These are phyloP conservation scores for Rhodotorula babjevae DNA, from an alignment of 768 basidiomycete genomes.

Conservation along the genomic window DNA sequence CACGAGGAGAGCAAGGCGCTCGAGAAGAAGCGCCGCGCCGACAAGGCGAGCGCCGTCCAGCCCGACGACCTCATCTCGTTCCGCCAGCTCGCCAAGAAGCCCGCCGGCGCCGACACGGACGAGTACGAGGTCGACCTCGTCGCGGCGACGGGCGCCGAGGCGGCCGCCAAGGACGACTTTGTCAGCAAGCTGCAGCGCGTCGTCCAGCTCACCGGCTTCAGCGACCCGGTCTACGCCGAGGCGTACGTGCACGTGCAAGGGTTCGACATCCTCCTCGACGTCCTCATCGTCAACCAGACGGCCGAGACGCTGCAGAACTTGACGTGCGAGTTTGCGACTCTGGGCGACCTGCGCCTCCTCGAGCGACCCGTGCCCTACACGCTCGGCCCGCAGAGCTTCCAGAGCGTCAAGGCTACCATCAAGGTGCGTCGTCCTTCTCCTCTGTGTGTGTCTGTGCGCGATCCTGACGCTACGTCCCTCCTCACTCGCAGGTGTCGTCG, in stretches of 20 bases:
- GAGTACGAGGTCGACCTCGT: slow-evolving; percentile 87
- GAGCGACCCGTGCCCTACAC: slow-evolving; percentile 92
- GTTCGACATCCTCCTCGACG: slow-evolving; percentile 92
- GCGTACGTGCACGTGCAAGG: slow-evolving; percentile 96
- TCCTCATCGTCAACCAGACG: slow-evolving; percentile 94
- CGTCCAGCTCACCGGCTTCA: slow-evolving; percentile 63
- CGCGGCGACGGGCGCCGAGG: slow-evolving; percentile 77
- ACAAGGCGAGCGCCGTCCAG: slow-evolving; percentile 67
- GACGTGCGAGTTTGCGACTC: slow-evolving; percentile 91
- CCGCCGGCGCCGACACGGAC: slow-evolving; percentile 60
- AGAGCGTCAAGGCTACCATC: slow-evolving; percentile 96
- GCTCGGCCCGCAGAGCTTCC: slow-evolving; percentile 92
- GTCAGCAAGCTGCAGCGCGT: slow-evolving; percentile 38
- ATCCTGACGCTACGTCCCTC: neutral
- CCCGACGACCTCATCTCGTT: slow-evolving; percentile 89
- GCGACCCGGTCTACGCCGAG: slow-evolving; percentile 96
- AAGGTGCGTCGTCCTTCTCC: slow-evolving; percentile 55
- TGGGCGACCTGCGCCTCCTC: slow-evolving; percentile 94
- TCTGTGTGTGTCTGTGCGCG: no score
- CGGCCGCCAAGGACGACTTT: slow-evolving; percentile 56
- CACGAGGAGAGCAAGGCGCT: slow-evolving; percentile 91
- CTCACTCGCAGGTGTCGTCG: slow-evolving; percentile 69
- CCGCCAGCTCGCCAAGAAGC: slow-evolving; percentile 92
- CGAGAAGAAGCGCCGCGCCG: slow-evolving; percentile 82
- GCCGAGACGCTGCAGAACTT: slow-evolving; percentile 90